A percentile compares a stretch with the other conserved stretches of the same genome.
Evolutionary conservation across 306 rosid species (phyloP).

Genomic region (Quercus wislizeni): DNA sequence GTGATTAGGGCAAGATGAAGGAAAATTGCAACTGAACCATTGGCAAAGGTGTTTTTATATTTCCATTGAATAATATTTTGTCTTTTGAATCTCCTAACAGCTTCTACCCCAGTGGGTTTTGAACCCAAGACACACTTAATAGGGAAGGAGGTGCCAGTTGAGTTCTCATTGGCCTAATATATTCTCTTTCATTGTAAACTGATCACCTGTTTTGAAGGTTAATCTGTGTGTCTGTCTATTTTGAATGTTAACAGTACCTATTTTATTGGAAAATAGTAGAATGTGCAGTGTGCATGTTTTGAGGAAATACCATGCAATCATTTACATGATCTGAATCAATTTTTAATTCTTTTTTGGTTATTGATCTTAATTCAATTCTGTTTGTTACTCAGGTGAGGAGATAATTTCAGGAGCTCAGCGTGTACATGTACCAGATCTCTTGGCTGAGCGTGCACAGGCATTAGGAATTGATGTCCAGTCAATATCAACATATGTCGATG

Average conservation of each 20-base stretch:
- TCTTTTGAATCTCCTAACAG: no score
- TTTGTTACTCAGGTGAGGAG: constrained; percentile 72
- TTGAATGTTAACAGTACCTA: not conserved
- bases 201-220: not conserved
- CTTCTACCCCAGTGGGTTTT: not conserved
- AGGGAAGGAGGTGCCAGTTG: no score
- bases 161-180: no score
- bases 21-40: no score
- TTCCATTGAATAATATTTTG: no score
- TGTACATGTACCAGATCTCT: constrained; percentile 69
- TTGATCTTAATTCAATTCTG: constrained; percentile 4
- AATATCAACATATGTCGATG: constrained; percentile 71
- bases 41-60: no score
- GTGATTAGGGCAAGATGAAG: no score
- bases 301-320: not conserved
- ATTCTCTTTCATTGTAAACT: not conserved
- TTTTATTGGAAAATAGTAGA: not conserved
- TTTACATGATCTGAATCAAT: not conserved
- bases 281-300: not conserved
- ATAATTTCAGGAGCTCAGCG: constrained; percentile 98
- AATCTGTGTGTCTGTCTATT: not conserved
- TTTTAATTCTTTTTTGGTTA: not conserved
- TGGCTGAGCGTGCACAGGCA: constrained; percentile 72
- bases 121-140: no score
- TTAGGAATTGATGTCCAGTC: constrained; percentile 76